A percentile compares a stretch with the other conserved stretches of the same genome.
These are phyloP conservation scores for Aristolochia californica DNA, from an alignment of 164 flowering plant species.

Conservation along the genomic window DNA sequence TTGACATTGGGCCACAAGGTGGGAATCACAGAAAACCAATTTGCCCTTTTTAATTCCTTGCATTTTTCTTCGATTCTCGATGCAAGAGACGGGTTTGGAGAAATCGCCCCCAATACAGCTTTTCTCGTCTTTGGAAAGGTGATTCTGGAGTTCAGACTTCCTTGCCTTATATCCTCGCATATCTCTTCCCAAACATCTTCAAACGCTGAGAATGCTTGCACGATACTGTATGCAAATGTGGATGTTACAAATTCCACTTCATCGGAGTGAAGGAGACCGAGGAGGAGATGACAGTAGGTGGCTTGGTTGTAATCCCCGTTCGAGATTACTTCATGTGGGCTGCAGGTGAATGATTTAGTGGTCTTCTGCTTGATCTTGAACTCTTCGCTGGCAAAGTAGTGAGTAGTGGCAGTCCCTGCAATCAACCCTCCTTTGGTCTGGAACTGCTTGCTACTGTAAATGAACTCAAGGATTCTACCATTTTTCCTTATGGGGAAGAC, in stretches of 20 bases:
- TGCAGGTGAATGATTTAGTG: conserved; percentile 69
- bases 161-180: conserved; percentile 48
- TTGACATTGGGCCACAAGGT: conserved; percentile 76
- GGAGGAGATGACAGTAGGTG: conserved; percentile 78
- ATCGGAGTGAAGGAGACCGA: conserved; percentile 47
- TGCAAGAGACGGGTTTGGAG: conserved; percentile 47
- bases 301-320: conserved; percentile 63
- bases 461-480: conserved; percentile 66
- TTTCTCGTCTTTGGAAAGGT: conserved; percentile 30
- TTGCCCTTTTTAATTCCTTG: conserved; percentile 20
- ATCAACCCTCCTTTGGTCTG: conserved; percentile 61
- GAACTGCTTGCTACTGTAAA: conserved; percentile 67
- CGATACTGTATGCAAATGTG: conserved; percentile 66
- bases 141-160: conserved; percentile 44
- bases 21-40: conserved; percentile 55
- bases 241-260: conserved; percentile 73
- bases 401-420: conserved; percentile 83
- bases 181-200: conserved; percentile 64
- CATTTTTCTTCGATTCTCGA: conserved; percentile 31
- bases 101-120: conserved; percentile 32
- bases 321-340: conserved; percentile 72
- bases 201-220: conserved; percentile 54
- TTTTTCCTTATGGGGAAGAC: conserved; percentile 55
- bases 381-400: conserved; percentile 64
- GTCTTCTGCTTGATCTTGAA: conserved; percentile 59